phyloP scores from a whole-genome alignment of 140 eudicot genomes.

The Ambrosia hybrid region DNA sequence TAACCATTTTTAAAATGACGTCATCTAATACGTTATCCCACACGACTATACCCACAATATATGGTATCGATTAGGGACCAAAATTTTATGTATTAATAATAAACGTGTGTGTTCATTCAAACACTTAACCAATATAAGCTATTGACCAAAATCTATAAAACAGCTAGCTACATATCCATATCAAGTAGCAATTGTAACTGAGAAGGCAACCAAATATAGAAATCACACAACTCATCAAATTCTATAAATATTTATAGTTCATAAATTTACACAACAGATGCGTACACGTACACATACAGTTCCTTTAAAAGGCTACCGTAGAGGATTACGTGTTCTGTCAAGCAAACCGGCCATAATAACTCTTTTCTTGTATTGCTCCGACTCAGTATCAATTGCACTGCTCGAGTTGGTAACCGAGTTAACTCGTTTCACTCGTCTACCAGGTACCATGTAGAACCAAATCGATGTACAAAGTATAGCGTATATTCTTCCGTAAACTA shows the following conservation, averaged over 20 bases:
- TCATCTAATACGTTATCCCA: too few relatives aligned
- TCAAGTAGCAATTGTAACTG: neutral
- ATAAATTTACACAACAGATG: slow-evolving; percentile 13
- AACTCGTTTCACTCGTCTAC: slow-evolving; percentile 20
- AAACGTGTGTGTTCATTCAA: too few relatives aligned
- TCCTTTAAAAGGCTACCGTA: slow-evolving; percentile 23
- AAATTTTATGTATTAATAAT: too few relatives aligned
- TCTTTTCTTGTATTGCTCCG: slow-evolving; percentile 39
- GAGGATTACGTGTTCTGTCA: slow-evolving; percentile 44
- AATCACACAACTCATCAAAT: slow-evolving; percentile 9
- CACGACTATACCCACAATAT: too few relatives aligned
- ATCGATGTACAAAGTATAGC: slow-evolving; percentile 57
- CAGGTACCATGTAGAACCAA: slow-evolving; percentile 43
- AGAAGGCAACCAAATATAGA: neutral
- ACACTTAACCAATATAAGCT: too few relatives aligned
- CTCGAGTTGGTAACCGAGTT: slow-evolving; percentile 6
- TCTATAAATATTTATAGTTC: slow-evolving; percentile 7
- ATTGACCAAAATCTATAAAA: too few relatives aligned
- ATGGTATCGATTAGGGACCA: too few relatives aligned
- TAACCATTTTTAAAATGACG: too few relatives aligned
- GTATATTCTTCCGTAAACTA: slow-evolving; percentile 48
- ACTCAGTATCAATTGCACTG: slow-evolving; percentile 30
- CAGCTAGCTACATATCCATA: neutral
- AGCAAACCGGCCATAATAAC: slow-evolving; percentile 50
- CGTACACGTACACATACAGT: slow-evolving; percentile 7